Evolutionary conservation across 1,284 basidiomycete species (phyloP).

Genomic region (Rhodofomes roseus): DNA sequence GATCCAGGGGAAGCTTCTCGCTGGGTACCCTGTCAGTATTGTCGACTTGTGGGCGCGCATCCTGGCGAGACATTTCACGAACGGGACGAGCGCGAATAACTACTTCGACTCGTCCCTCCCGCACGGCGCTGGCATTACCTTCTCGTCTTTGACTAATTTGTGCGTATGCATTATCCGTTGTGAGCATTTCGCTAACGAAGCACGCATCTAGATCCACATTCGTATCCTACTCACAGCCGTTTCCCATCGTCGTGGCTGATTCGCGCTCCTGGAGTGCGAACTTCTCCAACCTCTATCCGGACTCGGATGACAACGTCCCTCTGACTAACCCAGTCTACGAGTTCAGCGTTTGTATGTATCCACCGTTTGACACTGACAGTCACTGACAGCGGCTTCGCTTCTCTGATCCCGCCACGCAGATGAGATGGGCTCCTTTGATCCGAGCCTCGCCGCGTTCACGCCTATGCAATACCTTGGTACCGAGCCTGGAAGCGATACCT

Average conservation of each 20-base stretch:
- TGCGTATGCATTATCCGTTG: constrained; percentile 9
- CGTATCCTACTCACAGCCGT: constrained; percentile 16
- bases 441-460: constrained; percentile 40
- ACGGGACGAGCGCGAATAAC: constrained; percentile 20
- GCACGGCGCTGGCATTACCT: constrained; percentile 25
- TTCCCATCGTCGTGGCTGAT: constrained; percentile 24
- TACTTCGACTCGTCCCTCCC: constrained; percentile 15
- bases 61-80: constrained; percentile 23
- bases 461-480: constrained; percentile 41
- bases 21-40: constrained; percentile 24
- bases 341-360: constrained; percentile 38
- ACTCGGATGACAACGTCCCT: constrained; percentile 21
- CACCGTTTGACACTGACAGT: too few species aligned
- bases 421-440: constrained; percentile 44
- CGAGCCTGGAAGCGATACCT: constrained; percentile 33
- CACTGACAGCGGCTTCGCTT: not conserved
- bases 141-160: constrained; percentile 21
- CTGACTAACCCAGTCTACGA: constrained; percentile 40
- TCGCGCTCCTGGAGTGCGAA: constrained; percentile 15
- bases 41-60: constrained; percentile 24
- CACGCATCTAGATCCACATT: constrained; percentile 19
- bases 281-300: constrained; percentile 4
- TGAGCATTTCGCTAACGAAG: not conserved
- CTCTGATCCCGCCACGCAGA: constrained; percentile 17
- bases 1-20: constrained; percentile 16